Evolutionary conservation across 2,329 filamentous ascomycete species (phyloP).

Genomic region (Penicillium expansum): DNA sequence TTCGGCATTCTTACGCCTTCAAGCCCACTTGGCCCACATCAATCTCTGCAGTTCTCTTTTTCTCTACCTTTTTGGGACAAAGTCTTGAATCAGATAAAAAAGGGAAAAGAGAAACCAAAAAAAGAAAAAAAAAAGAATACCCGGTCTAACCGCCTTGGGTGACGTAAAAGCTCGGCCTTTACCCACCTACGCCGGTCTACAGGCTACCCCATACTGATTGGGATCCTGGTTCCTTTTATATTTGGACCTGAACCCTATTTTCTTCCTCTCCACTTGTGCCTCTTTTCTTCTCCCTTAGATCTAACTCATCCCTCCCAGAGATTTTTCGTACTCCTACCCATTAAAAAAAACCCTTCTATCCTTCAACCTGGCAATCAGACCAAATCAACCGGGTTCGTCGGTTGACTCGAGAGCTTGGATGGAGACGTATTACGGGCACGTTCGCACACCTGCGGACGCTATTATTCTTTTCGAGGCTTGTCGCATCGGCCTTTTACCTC

Average conservation of each 20-base stretch:
- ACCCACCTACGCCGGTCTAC: slow-evolving; percentile 15
- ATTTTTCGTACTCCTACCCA: neutral
- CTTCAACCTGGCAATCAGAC: slow-evolving; percentile 13
- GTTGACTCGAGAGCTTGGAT: slow-evolving; percentile 51
- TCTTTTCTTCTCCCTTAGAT: slow-evolving; percentile 13
- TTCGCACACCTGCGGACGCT: slow-evolving; percentile 92
- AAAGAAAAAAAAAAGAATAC: slow-evolving; percentile 10
- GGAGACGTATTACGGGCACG: slow-evolving; percentile 95
- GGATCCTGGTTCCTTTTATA: slow-evolving; percentile 26
- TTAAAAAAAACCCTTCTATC: neutral
- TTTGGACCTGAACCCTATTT: slow-evolving; percentile 17
- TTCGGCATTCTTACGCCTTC: slow-evolving; percentile 24
- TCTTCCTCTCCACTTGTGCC: slow-evolving; percentile 15
- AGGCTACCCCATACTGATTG: slow-evolving; percentile 26
- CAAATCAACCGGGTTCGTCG: slow-evolving; percentile 14
- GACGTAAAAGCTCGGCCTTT: slow-evolving; percentile 27
- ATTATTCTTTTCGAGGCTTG: slow-evolving; percentile 99
- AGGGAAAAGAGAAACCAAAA: slow-evolving; percentile 6
- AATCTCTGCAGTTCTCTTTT: slow-evolving; percentile 21
- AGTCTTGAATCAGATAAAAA: slow-evolving; percentile 14
- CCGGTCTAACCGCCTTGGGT: slow-evolving; percentile 23
- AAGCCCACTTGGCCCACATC: slow-evolving; percentile 23
- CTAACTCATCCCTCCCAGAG: slow-evolving; percentile 13
- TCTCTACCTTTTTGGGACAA: slow-evolving; percentile 11
- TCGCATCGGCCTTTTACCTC: slow-evolving; percentile 79